These are phyloP conservation scores for Pseudogymnoascus sp. DNA, from an alignment of 2,329 filamentous ascomycete genomes.

Conservation along the genomic window DNA sequence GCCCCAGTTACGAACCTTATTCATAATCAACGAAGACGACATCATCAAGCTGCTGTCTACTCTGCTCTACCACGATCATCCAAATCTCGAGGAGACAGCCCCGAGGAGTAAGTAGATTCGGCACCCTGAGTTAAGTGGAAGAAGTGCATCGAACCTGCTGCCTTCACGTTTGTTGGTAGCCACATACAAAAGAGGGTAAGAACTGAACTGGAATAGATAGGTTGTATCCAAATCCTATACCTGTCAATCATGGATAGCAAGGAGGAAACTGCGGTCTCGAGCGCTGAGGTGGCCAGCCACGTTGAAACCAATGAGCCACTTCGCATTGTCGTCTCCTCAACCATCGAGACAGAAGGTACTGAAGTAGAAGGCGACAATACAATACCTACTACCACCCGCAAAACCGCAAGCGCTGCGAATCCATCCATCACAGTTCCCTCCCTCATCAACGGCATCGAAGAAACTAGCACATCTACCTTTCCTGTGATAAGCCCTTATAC, in stretches of 20 bases:
- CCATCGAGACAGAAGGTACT: neutral
- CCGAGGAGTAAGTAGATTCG: neutral
- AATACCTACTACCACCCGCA: neutral
- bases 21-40: neutral
- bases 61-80: no score
- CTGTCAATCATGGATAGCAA: neutral
- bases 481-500: slow-evolving; percentile 42
- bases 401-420: neutral
- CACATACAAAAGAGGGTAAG: neutral
- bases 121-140: neutral
- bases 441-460: slow-evolving; percentile 39
- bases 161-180: neutral
- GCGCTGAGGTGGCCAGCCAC: neutral
- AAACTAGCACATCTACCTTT: slow-evolving; percentile 36
- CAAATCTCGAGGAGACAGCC: neutral
- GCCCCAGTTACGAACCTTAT: neutral
- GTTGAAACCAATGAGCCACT: neutral
- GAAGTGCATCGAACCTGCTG: neutral
- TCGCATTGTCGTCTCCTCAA: neutral
- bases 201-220: neutral
- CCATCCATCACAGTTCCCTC: slow-evolving; percentile 33
- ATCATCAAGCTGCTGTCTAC: neutral
- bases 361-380: neutral
- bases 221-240: neutral
- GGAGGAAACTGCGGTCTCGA: neutral